Conservation (phyloP, 1,284 basidiomycete genomes). For the Rhodotorula glutinis region DNA sequence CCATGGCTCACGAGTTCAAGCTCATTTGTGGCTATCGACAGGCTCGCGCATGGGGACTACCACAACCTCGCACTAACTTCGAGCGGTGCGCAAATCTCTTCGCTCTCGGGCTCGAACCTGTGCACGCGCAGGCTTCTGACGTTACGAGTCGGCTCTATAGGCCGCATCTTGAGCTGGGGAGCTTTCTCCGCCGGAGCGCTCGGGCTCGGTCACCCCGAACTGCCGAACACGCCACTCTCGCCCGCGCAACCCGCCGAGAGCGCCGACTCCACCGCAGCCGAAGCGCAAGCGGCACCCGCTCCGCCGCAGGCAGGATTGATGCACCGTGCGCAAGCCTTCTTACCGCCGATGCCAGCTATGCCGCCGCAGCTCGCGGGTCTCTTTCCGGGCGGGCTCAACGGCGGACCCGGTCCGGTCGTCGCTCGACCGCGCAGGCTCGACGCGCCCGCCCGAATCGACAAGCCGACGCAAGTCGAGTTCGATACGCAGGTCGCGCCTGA, state of each 20-base stretch:
- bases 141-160: background rate
- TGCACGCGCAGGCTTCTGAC: background rate
- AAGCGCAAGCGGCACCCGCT: background rate
- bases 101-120: background rate
- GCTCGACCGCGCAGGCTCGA: background rate
- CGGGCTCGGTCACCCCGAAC: constrained; percentile 63
- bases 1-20: background rate
- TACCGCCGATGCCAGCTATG: background rate
- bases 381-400: background rate
- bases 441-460: constrained; percentile 54
- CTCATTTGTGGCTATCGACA: background rate
- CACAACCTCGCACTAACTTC: constrained; percentile 79
- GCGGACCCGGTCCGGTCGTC: background rate
- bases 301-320: background rate
- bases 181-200: constrained; percentile 70
- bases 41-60: constrained; percentile 65
- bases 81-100: constrained; percentile 52
- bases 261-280: background rate
- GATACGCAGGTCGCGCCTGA: constrained; percentile 31
- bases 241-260: background rate
- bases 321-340: background rate
- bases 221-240: constrained; percentile 30
- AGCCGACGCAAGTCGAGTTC: constrained; percentile 69
- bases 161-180: constrained; percentile 76
- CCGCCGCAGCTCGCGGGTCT: background rate